phyloP scores from a whole-genome alignment of 2,329 filamentous ascomycete genomes.

The Achaetomium macrosporum region DNA sequence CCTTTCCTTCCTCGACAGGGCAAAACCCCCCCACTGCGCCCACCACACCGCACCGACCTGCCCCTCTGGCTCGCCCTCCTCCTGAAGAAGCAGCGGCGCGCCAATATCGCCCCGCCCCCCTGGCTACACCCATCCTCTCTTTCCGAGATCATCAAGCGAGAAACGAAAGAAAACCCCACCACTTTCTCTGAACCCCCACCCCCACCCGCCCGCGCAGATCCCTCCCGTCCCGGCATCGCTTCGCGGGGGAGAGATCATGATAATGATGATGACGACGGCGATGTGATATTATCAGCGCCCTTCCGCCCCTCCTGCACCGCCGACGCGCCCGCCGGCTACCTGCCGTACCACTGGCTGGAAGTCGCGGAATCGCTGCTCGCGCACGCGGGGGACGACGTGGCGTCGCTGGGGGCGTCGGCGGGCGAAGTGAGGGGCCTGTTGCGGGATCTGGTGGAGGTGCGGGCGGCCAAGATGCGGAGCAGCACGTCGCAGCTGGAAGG shows the following conservation, averaged over 20 bases:
- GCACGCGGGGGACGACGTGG: slow-evolving; percentile 75
- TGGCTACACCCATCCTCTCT: slow-evolving; percentile 81
- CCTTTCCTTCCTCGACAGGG: slow-evolving; percentile 50
- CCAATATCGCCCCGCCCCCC: slow-evolving; percentile 84
- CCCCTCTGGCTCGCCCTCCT: slow-evolving; percentile 94
- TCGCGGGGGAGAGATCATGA: no score
- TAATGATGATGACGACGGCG: slow-evolving; percentile 11
- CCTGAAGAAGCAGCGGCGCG: slow-evolving; percentile 87
- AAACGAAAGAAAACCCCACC: slow-evolving; percentile 64
- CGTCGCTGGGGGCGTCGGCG: slow-evolving; percentile 40
- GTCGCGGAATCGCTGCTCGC: slow-evolving; percentile 81
- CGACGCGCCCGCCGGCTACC: slow-evolving; percentile 57
- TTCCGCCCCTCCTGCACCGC: slow-evolving; percentile 69
- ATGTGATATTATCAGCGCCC: slow-evolving; percentile 54
- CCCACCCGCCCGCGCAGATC: slow-evolving; percentile 49
- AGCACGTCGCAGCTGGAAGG: slow-evolving; percentile 67
- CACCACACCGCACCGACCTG: slow-evolving; percentile 71
- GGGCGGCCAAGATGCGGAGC: slow-evolving; percentile 80
- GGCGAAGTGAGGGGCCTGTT: slow-evolving; percentile 70
- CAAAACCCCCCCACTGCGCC: slow-evolving; percentile 66
- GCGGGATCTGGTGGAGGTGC: slow-evolving; percentile 77
- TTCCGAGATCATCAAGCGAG: slow-evolving; percentile 69
- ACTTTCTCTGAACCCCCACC: slow-evolving; percentile 74
- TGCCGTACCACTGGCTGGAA: slow-evolving; percentile 96
- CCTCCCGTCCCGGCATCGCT: slow-evolving; percentile 42